Percentiles rank a stretch among this genome's conserved stretches.
These are phyloP conservation scores for Epichloe brachyelytri DNA, from an alignment of 2,329 filamentous ascomycete genomes.

Conservation along the genomic window DNA sequence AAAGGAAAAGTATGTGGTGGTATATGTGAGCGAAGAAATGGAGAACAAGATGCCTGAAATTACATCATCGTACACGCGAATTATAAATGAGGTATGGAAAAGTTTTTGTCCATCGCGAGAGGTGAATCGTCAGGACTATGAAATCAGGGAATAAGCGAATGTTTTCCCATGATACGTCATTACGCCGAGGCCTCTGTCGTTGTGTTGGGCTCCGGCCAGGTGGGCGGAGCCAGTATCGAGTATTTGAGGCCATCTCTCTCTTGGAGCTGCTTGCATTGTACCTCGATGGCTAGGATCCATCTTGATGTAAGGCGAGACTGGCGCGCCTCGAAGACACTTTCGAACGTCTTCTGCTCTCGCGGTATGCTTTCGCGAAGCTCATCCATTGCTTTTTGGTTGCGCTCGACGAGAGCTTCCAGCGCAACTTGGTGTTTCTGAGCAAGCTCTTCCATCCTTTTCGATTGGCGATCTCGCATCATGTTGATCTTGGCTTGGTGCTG, in stretches of 20 bases:
- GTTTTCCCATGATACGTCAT: neutral
- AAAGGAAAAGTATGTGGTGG: neutral
- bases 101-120: neutral
- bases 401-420: constrained; percentile 30
- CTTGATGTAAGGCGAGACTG: constrained; percentile 31
- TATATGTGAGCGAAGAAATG: neutral
- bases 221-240: constrained; percentile 20
- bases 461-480: constrained; percentile 51
- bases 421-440: constrained; percentile 41
- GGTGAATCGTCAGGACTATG: neutral
- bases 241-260: constrained; percentile 29
- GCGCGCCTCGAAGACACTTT: constrained; percentile 30
- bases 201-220: constrained; percentile 15
- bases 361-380: constrained; percentile 32
- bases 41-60: neutral
- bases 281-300: constrained; percentile 40
- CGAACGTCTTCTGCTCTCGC: constrained; percentile 37
- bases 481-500: constrained; percentile 49
- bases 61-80: neutral
- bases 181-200: neutral
- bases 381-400: constrained; percentile 35
- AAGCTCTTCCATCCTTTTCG: constrained; percentile 47
- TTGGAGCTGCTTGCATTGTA: constrained; percentile 41
- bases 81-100: neutral
- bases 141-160: neutral